Evolutionary conservation across 805 yeast genomes (phyloP), one percentile per base, ranked within the genome.

Genomic region (Torulaspora microellipsoides): DNA sequence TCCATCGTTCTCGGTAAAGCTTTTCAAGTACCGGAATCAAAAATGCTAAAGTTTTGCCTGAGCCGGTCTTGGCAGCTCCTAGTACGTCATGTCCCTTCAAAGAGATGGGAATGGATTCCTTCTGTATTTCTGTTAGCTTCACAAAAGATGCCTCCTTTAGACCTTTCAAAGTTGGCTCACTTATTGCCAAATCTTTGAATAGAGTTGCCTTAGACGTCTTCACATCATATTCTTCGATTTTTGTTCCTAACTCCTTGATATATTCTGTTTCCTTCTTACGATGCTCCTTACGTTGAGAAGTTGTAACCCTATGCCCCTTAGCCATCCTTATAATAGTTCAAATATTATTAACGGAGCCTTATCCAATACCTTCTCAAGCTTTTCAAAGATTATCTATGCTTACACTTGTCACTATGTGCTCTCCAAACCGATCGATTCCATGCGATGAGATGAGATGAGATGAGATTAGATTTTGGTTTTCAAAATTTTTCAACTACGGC

Each of bases 21-120:
- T 79, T 79, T 57, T 83, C 90, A 8, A 90, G 66, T 12, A 85
- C 75, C 1, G 97, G 97, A 35, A 89, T 73, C 52, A 89, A 68
- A 55, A 90, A 89, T 9, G 96, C 90, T 46, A 89, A 65, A 0
- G 97, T 89, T 59, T 89, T 89, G 15, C 97, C 97, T 3, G 95
- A 85, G 15, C 72, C 72, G 0, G 97, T 89, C 54, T 80, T 78
- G 15, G 96, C 96, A 15, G 95, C 90, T 10, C 88, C 96, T 54
- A 90, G 71, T 2, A 90, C 63, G 67, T 89, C 97, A 29, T 77
- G 64, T 0, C 93, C 91, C 54, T 85, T 81, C 47, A 93, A 67
- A 0, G 93, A 80, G 11, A 75, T 66, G 0, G 95, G 85, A 23
- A 93, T 85, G 5, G 96, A 72, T 37, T 79, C 80, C 47, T 75